These are phyloP conservation scores for Candida silvatica DNA, from an alignment of 805 yeast genomes.

Conservation along the genomic window DNA sequence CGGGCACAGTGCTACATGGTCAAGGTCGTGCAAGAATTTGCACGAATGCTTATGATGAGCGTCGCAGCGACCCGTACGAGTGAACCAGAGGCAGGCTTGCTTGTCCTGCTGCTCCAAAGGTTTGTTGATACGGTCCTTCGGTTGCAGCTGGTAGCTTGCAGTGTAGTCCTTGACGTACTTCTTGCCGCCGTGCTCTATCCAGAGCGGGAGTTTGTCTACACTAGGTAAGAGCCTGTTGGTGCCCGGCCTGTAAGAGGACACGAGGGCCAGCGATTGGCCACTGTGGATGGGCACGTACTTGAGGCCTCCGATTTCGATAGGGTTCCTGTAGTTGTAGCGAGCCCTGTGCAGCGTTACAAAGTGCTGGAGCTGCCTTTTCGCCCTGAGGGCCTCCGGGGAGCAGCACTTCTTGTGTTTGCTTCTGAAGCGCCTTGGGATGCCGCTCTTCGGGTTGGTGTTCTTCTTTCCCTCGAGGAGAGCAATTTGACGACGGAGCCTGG, in stretches of 20 bases:
- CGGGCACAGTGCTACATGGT: constrained; percentile 46
- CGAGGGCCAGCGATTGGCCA: constrained; percentile 33
- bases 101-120: background rate
- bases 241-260: constrained; percentile 18
- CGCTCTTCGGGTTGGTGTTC: too few relatives aligned
- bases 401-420: too few relatives aligned
- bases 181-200: constrained; percentile 8
- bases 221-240: constrained; percentile 8
- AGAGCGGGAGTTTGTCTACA: constrained; percentile 14
- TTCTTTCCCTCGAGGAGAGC: too few relatives aligned
- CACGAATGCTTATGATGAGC: constrained; percentile 54
- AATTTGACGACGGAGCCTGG: too few relatives aligned
- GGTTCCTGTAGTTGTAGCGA: constrained; percentile 29
- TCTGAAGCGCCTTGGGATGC: too few relatives aligned
- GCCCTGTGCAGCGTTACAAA: background rate
- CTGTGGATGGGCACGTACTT: constrained; percentile 32
- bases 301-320: constrained; percentile 32
- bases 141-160: constrained; percentile 17
- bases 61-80: constrained; percentile 36
- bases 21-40: constrained; percentile 41
- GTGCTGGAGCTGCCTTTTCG: too few relatives aligned
- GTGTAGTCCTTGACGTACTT: constrained; percentile 14
- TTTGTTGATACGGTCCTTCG: background rate
- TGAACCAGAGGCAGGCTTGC: constrained; percentile 20
- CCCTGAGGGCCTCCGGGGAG: too few relatives aligned